Base-by-base conservation (phyloP, 2,329 filamentous ascomycete genomes). In the Leptographium galeiforme region DNA sequence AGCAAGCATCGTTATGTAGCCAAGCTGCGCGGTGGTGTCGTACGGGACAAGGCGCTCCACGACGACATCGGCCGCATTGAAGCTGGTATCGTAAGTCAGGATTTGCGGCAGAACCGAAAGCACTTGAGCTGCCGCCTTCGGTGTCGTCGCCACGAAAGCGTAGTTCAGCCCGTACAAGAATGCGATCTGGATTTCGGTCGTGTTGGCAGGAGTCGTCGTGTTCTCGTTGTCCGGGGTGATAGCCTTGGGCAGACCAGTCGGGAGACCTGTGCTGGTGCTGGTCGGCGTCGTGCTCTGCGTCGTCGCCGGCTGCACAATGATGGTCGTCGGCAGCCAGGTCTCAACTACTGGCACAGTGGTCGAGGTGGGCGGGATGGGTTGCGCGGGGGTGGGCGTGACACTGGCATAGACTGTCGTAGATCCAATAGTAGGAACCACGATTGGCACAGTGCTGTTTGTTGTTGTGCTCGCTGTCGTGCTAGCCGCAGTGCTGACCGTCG, bases 101-200 rank as follows among this genome's bases (percentile, higher is more conserved):
- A 87, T 88, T 51, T 73, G 61, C 0, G 89, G 89, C 5, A 96
- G 72, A 59, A 80, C 86, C 52, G 79, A 70, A 72, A 96, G 95
- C 62, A 98, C 87, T 68, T 97, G 91, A 41, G 81, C 81, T 6
- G 88, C 85, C 18, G 89, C 86, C 58, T 84, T 75, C 14, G 81
- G 74, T 57, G 85, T 81, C 25, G 72, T 73, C 12, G 85, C 82
- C 33, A 97, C 86, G 64, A 94, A 95, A 10, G 78, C 71, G 67
- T 93, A 98, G 70, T 94, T 91, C 60, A 95, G 76, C 1, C 79
- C 78, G 63, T 82, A 85, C 51, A 80, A 72, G 76, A 97, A 96
- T 38, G 87, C 93, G 57, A 97, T 77, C 65, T 95, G 89, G 60
- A 95, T 84, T 60, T 87, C 69, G 5, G 79, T 81, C 1, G 79